Evolutionary conservation across 176 grass and related monocot genomes (phyloP), one percentile per base, ranked within the genome.

Genomic region (Ampelocalamus luodianensis): DNA sequence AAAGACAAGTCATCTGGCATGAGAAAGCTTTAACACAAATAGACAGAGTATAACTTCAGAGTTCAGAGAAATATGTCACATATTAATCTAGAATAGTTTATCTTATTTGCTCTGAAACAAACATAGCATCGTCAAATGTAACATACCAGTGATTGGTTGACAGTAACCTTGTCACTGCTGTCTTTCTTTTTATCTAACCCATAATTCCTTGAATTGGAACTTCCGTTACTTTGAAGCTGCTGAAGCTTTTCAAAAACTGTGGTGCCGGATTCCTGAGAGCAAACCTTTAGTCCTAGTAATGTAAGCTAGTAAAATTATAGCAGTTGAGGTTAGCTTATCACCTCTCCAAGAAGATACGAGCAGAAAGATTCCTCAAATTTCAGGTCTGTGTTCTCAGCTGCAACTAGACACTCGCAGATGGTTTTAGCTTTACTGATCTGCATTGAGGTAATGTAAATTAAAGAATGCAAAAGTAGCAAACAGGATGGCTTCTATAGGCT

Each of bases 291-390:
- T 81, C 7, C 60, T n/a, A 77, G 60, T 72, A 40, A 88, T 67
- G 63, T 73, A 73, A 76, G 18, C 6, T 46, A 83, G 5, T 73
- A 89, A 51, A 56, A 81, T 54, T 67, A 87, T 32, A 76, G 44
- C 54, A 73, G 8, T 42, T 42, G 44, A 56, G 45, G 80, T 48
- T 71, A 59, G 65, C 62, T 89, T 76, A 66, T 91, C 82, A 99
- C 93, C 96, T 99, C 88, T 68, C 93, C 93, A 62, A 99, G 96
- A 89, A 99, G 93, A 87, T 94, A 94, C 5, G 64, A 89, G 68
- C 93, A 99, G 65, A 99, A 92, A 82, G 90, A 93, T 88, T 92
- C 93, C 87, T 94, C 93, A 78, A 99, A 92, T 78, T 94, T 99
- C 58, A 99, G 79, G 65, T 94, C 96, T 20, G 85, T 88, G 24